Evolutionary conservation across 179 eudicot species (phyloP), one percentile per base, ranked within the genome.

Genomic region (Beta corolliflora): DNA sequence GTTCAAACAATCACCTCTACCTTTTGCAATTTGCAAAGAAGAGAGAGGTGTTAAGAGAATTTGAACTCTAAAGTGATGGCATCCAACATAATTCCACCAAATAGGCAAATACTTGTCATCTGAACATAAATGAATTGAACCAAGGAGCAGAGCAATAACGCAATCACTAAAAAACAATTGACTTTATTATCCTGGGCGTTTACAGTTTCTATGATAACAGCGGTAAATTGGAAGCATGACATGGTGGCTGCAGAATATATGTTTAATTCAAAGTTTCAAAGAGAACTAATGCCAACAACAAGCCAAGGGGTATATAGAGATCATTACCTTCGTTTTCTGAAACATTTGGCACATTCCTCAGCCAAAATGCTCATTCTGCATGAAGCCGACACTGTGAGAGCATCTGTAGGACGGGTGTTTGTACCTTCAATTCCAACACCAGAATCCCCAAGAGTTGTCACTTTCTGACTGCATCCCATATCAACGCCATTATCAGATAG

Each of bases 291-390:
- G n/a, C 18, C 19, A 70, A 71, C 31, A 69, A 76, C 12, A 15
- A 46, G 60, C 19, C 19, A 21, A 61, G n/a, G n/a, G 11, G 2
- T 44, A 25, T 7, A 45, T 65, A 9, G 48, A 69, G 73, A 68
- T 45, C 56, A 58, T 54, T 88, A 93, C 97, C 97, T 89, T 81
- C 46, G 83, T 77, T 77, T 82, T 85, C 89, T 85, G 10, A 75
- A 84, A 77, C 88, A 93, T 9, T 77, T 58, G 67, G 66, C 72
- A 83, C 88, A 81, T 54, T 78, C 79, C 82, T 76, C 83, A 31
- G 21, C 72, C 77, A 77, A 83, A 71, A 76, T 31, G 46, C 76
- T 76, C 81, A 54, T 29, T 80, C 83, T 76, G 80, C 82, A 29
- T 54, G 44, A 36, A 77, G 86, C 77, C 54, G 86, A 59, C 53